Base-by-base conservation (phyloP, 345 rosid species). In the Bruguiera sexangula region DNA sequence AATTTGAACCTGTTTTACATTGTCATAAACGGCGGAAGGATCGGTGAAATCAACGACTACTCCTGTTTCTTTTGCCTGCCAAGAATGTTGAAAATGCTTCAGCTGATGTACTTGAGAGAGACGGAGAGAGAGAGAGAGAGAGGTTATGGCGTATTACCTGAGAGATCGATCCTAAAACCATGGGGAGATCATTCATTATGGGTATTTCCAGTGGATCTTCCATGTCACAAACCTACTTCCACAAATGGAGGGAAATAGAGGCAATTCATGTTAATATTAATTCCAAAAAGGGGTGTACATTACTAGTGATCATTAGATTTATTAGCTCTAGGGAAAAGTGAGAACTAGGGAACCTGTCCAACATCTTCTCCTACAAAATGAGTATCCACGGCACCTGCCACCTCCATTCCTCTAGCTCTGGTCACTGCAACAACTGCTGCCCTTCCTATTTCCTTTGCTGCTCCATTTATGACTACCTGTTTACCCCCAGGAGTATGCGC, bases 81-180 rank as follows among this genome's bases (percentile, higher is more conserved):
- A 43, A 80, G 56, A 21, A 39, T 32, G 22, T 62, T 63, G 34
- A 57, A 52, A 29, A 61, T 11, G 37, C 21, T 50, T 63, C 19
- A 53, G 10, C 21, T 13, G 52, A 63, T 68, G 29, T 56, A 55
- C 50, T 59, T 6, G 50, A 34, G 10, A 64, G 29, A 60, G 26
- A 48, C n/a, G n/a, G 9, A 68, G 29, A 10, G 36, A 8, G 11
- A 6, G 18, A 30, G 51, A 55, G 13, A 70, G 11, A 60, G 26
- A 5, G 59, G 53, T 37, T 24, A 27, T 1, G 24, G 6, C 9
- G 5, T 13, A 54, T 75, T 73, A 88, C 98, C 97, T 89, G 97
- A 78, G 99, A 88, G 69, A 90, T 90, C n/a, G 99, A 92, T 69
- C 96, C 96, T 79, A 92, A 71, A 20, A 92, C 96, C 99, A 95